phyloP scores from a whole-genome alignment of 768 basidiomycete species.

The Mrakia blollopis region DNA sequence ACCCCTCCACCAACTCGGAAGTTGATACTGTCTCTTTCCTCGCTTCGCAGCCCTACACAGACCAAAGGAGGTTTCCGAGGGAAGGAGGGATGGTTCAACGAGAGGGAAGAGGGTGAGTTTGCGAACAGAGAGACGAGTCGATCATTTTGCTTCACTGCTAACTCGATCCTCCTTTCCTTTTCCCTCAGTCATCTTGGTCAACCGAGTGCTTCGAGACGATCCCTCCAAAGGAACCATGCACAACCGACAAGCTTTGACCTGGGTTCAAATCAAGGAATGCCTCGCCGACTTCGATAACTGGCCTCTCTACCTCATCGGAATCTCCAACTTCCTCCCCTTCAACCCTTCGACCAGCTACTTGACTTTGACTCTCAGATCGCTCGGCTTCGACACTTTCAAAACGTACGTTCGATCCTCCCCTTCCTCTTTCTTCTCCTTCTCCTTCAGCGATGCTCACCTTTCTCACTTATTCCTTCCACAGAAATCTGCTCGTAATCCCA shows the following conservation, averaged over 20 bases:
- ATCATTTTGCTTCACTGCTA: background rate
- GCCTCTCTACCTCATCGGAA: constrained; percentile 55
- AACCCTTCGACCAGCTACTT: constrained; percentile 54
- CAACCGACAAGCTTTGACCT: constrained; percentile 60
- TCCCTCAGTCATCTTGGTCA: constrained; percentile 54
- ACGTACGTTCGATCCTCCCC: too few species aligned
- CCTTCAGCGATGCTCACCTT: too few species aligned
- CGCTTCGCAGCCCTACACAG: constrained; percentile 51
- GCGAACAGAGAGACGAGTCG: background rate
- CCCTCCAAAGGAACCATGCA: constrained; percentile 63
- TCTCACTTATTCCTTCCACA: too few species aligned
- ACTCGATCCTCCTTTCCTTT: background rate
- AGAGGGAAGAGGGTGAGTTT: constrained; percentile 55
- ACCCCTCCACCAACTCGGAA: background rate
- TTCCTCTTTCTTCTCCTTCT: too few species aligned
- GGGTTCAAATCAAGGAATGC: constrained; percentile 52
- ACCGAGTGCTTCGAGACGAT: constrained; percentile 61
- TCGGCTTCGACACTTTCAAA: constrained; percentile 59
- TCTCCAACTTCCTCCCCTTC: constrained; percentile 51
- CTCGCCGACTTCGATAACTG: constrained; percentile 60
- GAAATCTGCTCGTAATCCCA: constrained; percentile 61
- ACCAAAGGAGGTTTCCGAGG: constrained; percentile 59
- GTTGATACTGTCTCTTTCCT: too few species aligned
- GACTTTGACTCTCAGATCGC: constrained; percentile 58
- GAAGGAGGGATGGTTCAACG: constrained; percentile 60